Conservation (phyloP, 306 rosid genomes). For the Coriaria nepalensis region DNA sequence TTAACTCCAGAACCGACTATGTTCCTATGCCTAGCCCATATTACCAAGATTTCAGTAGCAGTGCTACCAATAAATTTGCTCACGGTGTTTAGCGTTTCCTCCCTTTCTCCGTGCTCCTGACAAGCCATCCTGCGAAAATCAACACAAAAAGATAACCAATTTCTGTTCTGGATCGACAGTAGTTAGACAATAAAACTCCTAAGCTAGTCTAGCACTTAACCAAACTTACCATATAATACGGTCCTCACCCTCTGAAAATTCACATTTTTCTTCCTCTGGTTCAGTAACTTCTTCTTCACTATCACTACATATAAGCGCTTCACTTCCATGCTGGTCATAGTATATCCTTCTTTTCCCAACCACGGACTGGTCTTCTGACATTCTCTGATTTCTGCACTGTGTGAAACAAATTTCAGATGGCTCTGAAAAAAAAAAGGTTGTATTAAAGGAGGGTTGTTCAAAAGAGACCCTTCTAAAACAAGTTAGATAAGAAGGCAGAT, state of each 20-base stretch:
- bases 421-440: constrained; percentile 23
- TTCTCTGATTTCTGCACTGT: constrained; percentile 91
- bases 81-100: constrained; percentile 53
- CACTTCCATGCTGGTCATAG: constrained; percentile 80
- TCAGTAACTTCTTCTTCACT: constrained; percentile 84
- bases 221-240: constrained; percentile 52
- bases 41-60: constrained; percentile 64
- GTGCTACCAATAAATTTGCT: constrained; percentile 67
- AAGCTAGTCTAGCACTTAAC: constrained; percentile 16
- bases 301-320: constrained; percentile 87
- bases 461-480: not conserved
- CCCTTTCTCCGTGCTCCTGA: constrained; percentile 65
- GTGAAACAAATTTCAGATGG: constrained; percentile 40
- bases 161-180: not conserved
- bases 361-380: constrained; percentile 96
- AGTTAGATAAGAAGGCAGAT: not conserved
- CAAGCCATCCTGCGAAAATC: constrained; percentile 57
- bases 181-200: too few relatives aligned
- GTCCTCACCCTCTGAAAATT: constrained; percentile 73
- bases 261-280: constrained; percentile 70
- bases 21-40: constrained; percentile 3
- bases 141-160: constrained; percentile 9
- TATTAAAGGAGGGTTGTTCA: not conserved
- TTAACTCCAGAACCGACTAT: too few relatives aligned
- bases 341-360: constrained; percentile 92